Evolutionary conservation across 2,329 filamentous ascomycete genomes (phyloP), one percentile per base, ranked within the genome.

Genomic region (Arthrinium phaeospermum): DNA sequence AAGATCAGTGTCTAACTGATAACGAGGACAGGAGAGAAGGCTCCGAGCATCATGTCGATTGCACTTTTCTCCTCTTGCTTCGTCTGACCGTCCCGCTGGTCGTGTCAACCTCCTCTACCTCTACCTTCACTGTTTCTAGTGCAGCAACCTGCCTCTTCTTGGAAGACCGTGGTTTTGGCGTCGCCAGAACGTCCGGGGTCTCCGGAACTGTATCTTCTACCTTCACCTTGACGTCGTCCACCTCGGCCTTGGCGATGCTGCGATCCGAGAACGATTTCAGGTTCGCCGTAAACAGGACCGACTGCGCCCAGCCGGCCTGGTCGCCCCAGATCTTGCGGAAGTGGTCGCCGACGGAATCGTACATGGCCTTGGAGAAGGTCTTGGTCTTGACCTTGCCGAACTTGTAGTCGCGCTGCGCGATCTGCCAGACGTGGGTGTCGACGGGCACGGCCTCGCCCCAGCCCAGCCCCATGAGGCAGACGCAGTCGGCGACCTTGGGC

Each of bases 401-500:
- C 73, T 92, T 95, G 84, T 99, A 99, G 82, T 99, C 96, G 70
- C 96, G 89, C 81, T 97, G 94, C 0, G 96, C 97, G 79, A 99
- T 98, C 85, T 98, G 95, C 96, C 95, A 98, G 16, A 99, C 94
- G 83, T 99, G 97, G 1, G 97, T 99, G 82, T 99, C 96, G 45
- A 99, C 94, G 0, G 96, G 96, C 1, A 99, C 95, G 3, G 95
- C 92, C 82, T 98, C 96, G 45, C 93, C 93, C 96, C 97, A 99
- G 41, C 95, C 96, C 19, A 99, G 84, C 0, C 97, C 97, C 93
- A 99, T 98, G 27, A 99, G 85, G 79, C 94, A 98, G 10, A 98
- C 95, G 79, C 97, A 99, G 81, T 99, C 97, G 7, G 96, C 93
- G 0, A 99, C 96, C 81, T 99, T 99, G 0, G 97, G 96, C 0